A percentile compares a stretch with the other conserved stretches of the same genome.
phyloP scores from a whole-genome alignment of 2,329 filamentous ascomycete species.

The Elsinoe australis region DNA sequence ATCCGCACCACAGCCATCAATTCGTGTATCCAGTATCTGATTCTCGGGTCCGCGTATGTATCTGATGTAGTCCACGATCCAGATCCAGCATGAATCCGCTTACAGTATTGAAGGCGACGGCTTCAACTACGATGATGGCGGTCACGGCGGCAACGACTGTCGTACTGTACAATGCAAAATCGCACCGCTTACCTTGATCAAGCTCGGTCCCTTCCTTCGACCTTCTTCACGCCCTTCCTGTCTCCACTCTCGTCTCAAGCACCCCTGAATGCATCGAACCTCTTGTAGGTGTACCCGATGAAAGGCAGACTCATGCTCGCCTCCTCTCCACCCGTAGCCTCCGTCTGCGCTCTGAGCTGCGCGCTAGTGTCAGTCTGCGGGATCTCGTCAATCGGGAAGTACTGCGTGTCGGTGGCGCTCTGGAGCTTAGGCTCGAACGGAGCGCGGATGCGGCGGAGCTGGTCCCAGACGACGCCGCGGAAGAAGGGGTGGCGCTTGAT shows the following conservation, averaged over 20 bases:
- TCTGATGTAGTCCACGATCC: too few species aligned
- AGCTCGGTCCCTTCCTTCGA: too few species aligned
- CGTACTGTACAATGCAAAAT: too few species aligned
- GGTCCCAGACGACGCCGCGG: slow-evolving; percentile 91
- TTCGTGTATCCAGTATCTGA: neutral
- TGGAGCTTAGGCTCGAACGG: slow-evolving; percentile 92
- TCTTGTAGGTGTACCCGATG: slow-evolving; percentile 96
- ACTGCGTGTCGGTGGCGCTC: slow-evolving; percentile 91
- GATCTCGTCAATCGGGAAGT: slow-evolving; percentile 98
- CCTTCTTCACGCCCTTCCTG: neutral
- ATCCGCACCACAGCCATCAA: neutral
- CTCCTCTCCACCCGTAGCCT: slow-evolving; percentile 68
- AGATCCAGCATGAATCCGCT: too few species aligned
- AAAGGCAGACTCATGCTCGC: slow-evolving; percentile 95
- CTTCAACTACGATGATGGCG: too few species aligned
- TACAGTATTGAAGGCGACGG: too few species aligned
- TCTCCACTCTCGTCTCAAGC: slow-evolving; percentile 2
- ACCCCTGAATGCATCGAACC: slow-evolving; percentile 63
- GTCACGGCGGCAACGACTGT: too few species aligned
- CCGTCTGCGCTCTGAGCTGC: slow-evolving; percentile 73
- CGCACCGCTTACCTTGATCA: too few species aligned
- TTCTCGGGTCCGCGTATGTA: too few species aligned
- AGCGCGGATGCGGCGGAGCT: slow-evolving; percentile 82
- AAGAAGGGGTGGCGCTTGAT: slow-evolving; percentile 95
- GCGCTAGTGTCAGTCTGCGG: slow-evolving; percentile 92